phyloP scores from a whole-genome alignment of 179 eudicot genomes.

The Silene coronaria region DNA sequence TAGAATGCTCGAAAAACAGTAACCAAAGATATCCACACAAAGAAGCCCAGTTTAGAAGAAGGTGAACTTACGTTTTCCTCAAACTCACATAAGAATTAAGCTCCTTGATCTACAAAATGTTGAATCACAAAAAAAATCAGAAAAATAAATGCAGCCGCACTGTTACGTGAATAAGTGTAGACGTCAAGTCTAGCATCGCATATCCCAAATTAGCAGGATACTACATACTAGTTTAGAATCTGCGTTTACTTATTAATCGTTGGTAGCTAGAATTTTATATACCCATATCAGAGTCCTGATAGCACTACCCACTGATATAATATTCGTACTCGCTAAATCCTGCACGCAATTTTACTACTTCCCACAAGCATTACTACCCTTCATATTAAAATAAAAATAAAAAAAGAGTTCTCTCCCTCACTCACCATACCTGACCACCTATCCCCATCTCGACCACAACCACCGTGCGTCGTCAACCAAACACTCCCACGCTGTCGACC shows the following conservation, averaged over 20 bases:
- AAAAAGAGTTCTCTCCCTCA: no score
- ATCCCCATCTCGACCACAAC: no score
- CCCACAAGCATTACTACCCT: no score
- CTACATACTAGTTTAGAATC: background rate
- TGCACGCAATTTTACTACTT: no score
- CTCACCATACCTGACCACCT: no score
- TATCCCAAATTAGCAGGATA: background rate
- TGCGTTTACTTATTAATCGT: background rate
- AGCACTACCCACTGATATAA: background rate
- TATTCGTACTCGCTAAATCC: no score
- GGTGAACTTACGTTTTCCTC: constrained; percentile 81
- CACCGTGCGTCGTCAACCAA: no score
- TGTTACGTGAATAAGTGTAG: constrained; percentile 5
- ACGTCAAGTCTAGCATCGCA: constrained; percentile 9
- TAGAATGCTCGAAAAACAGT: background rate
- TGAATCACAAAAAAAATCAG: background rate
- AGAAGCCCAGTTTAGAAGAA: background rate
- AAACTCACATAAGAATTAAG: constrained; percentile 76
- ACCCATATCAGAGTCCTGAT: background rate
- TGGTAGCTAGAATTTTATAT: background rate
- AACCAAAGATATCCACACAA: constrained; percentile 6
- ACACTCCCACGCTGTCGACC: no score
- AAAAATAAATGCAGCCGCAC: background rate
- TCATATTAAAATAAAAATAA: no score
- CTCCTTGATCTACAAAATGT: constrained; percentile 74